Conservation (phyloP, 352 stramenopile genomes). For the Phytophthora pistaciae region DNA sequence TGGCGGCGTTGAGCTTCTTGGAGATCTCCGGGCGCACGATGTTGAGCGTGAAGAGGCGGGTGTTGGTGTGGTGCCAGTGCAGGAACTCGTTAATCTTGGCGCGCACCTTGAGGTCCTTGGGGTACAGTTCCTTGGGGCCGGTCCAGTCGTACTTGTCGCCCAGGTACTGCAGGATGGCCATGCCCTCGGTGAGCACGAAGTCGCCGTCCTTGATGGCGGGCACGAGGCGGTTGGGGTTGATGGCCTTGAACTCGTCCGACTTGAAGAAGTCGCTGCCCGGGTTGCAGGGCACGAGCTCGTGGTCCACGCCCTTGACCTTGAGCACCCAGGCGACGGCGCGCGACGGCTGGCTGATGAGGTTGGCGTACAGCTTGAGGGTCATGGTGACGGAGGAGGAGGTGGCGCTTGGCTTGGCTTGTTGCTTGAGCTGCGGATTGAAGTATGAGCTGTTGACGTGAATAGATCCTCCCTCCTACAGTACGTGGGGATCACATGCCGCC, state of each 20-base stretch:
- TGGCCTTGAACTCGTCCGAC: conserved; percentile 57
- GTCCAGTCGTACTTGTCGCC: conserved; percentile 65
- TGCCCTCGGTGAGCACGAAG: conserved; percentile 66
- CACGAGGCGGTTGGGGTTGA: conserved; percentile 64
- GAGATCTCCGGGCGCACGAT: conserved; percentile 49
- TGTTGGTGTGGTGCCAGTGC: conserved; percentile 77
- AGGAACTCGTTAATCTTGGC: conserved; percentile 77
- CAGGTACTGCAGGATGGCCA: conserved; percentile 68
- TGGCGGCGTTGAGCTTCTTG: conserved; percentile 41
- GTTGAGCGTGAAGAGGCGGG: conserved; percentile 56
- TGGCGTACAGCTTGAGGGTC: conserved; percentile 64
- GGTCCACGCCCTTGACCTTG: conserved; percentile 53
- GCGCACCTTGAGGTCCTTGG: conserved; percentile 45
- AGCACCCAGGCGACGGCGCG: conserved; percentile 50
- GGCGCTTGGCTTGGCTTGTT: neutral
- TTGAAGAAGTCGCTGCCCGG: conserved; percentile 46
- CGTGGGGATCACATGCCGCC: neutral
- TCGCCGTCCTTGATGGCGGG: conserved; percentile 64
- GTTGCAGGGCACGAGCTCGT: conserved; percentile 48
- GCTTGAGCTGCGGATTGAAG: conserved; percentile 20
- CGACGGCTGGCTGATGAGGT: conserved; percentile 67
- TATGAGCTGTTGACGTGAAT: conserved; percentile 24
- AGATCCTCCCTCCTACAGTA: conserved; percentile 8
- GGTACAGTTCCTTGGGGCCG: conserved; percentile 54
- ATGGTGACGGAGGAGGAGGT: conserved; percentile 19